These are phyloP conservation scores for Pleurotus sapidus DNA, from an alignment of 768 basidiomycete genomes.

Conservation along the genomic window DNA sequence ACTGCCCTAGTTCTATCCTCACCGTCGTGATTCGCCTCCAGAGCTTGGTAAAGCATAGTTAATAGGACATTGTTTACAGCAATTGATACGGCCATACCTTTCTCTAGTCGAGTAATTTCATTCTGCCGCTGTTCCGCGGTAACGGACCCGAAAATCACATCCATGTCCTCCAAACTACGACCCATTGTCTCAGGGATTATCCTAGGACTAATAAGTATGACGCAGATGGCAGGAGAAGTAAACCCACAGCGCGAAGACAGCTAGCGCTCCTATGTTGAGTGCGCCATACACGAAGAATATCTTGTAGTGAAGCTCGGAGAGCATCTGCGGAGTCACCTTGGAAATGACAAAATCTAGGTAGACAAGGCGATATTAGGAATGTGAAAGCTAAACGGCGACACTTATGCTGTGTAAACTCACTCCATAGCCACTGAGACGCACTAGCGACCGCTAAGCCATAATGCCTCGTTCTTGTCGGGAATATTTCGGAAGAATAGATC, in stretches of 20 bases:
- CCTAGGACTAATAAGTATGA: slow-evolving; percentile 21
- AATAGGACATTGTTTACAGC: too few relatives aligned
- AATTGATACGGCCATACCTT: slow-evolving; percentile 17
- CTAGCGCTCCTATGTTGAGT: slow-evolving; percentile 72
- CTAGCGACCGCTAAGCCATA: slow-evolving; percentile 76
- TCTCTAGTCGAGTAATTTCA: slow-evolving; percentile 47
- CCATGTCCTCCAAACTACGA: slow-evolving; percentile 51
- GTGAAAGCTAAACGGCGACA: neutral
- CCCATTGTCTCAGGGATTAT: slow-evolving; percentile 63
- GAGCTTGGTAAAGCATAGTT: too few relatives aligned
- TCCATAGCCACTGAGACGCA: slow-evolving; percentile 82
- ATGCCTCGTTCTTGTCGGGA: slow-evolving; percentile 80
- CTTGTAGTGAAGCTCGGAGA: slow-evolving; percentile 63
- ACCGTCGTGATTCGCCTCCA: too few relatives aligned
- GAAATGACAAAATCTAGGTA: slow-evolving; percentile 66
- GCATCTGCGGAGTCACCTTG: slow-evolving; percentile 66
- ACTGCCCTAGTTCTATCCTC: too few relatives aligned
- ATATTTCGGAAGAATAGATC: slow-evolving; percentile 80
- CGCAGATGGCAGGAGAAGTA: neutral
- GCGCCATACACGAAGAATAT: slow-evolving; percentile 75
- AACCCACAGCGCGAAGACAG: slow-evolving; percentile 58
- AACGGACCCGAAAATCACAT: slow-evolving; percentile 54
- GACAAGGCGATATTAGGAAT: neutral
- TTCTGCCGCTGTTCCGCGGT: slow-evolving; percentile 48
- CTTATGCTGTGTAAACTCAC: slow-evolving; percentile 31